A percentile compares a stretch with the other conserved stretches of the same genome.
phyloP scores from a whole-genome alignment of 106 monocot species.

The Alisma plantagoaquatica region DNA sequence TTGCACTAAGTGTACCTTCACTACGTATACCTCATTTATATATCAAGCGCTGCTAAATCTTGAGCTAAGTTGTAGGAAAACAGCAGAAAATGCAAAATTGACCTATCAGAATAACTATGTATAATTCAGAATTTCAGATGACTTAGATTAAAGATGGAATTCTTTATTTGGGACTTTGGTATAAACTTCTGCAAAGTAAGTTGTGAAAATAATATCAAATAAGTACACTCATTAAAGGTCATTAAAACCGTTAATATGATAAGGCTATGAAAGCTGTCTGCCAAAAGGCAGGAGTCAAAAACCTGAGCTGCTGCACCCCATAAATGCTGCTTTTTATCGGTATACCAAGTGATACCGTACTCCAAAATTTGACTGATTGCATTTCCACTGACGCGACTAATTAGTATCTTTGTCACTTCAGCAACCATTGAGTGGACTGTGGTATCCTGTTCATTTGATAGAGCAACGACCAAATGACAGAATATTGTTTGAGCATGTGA shows the following conservation, averaged over 20 bases:
- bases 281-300: background rate
- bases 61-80: too few species aligned
- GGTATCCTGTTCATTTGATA: conserved; percentile 64
- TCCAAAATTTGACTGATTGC: conserved; percentile 40
- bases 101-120: too few species aligned
- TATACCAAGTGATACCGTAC: conserved; percentile 68
- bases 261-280: background rate
- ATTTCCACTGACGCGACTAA: conserved; percentile 27
- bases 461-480: conserved; percentile 64
- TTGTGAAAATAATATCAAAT: too few species aligned
- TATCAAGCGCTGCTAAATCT: too few species aligned
- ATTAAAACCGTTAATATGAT: background rate
- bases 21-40: too few species aligned
- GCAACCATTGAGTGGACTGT: conserved; percentile 59
- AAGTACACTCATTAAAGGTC: too few species aligned
- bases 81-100: too few species aligned
- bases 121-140: too few species aligned
- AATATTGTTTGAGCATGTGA: conserved; percentile 60
- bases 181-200: too few species aligned
- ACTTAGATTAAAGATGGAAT: too few species aligned
- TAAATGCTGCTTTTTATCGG: conserved; percentile 48
- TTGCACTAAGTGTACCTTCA: too few species aligned
- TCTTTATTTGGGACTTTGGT: too few species aligned
- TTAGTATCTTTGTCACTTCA: conserved; percentile 44
- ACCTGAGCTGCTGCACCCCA: conserved; percentile 93